Evolutionary conservation across 163 green algal species (phyloP).

Genomic region (Trebouxiophyceae sp.): DNA sequence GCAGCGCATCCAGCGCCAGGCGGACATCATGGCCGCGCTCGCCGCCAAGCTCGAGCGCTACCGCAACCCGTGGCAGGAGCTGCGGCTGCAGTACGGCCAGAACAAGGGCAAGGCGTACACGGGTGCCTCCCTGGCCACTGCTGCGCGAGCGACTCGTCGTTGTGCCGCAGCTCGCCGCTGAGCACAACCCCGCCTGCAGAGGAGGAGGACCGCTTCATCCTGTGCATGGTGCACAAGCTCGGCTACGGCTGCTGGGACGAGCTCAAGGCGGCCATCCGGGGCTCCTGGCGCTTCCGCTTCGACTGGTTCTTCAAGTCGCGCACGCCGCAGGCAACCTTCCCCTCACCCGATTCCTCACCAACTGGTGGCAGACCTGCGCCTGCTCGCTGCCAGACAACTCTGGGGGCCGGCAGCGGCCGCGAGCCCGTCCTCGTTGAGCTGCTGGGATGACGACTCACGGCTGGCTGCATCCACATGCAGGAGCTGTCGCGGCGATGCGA

Average conservation of each 20-base stretch:
- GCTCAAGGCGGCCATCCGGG: slow-evolving; percentile 92
- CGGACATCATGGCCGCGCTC: slow-evolving; percentile 89
- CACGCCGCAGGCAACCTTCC: slow-evolving; percentile 44
- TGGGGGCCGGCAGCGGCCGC: no score
- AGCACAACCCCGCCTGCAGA: no score
- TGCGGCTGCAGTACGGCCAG: slow-evolving; percentile 86
- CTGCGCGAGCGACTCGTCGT: no score
- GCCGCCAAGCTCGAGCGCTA: slow-evolving; percentile 88
- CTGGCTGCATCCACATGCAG: no score
- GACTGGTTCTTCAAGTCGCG: slow-evolving; percentile 99
- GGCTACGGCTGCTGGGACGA: slow-evolving; percentile 97
- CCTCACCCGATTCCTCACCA: no score
- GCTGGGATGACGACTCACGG: no score
- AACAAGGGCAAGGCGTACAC: slow-evolving; percentile 96
- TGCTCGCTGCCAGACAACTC: no score
- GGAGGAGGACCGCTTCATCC: slow-evolving; percentile 98
- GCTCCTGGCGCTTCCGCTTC: slow-evolving; percentile 93
- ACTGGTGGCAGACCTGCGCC: no score
- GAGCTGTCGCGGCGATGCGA: slow-evolving; percentile 74
- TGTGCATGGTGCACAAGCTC: slow-evolving; percentile 95
- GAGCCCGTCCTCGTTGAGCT: no score
- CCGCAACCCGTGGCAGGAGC: slow-evolving; percentile 91
- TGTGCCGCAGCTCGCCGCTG: no score
- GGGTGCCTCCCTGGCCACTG: slow-evolving; percentile 1
- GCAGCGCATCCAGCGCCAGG: slow-evolving; percentile 89